A percentile compares a stretch with the other conserved stretches of the same genome.
Conservation (phyloP, 257 asterid genomes). For the Coffea eugenioides region DNA sequence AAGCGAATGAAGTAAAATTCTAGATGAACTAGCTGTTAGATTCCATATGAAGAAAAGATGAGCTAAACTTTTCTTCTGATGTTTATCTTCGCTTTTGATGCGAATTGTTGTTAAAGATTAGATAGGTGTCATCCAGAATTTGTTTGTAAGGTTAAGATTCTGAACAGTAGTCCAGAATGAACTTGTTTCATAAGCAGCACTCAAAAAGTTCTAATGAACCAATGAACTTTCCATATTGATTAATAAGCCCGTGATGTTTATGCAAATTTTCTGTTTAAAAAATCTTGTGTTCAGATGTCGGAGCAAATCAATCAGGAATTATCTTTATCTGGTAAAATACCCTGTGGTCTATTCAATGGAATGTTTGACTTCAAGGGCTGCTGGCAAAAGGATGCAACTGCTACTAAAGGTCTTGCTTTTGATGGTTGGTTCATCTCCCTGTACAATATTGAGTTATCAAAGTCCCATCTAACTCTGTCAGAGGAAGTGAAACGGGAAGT, state of each 20-base stretch:
- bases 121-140: background rate
- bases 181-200: background rate
- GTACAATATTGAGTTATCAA: constrained; percentile 79
- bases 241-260: background rate
- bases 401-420: constrained; percentile 72
- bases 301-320: constrained; percentile 79
- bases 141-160: background rate
- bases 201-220: background rate
- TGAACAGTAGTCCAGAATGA: background rate
- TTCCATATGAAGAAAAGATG: background rate
- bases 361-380: constrained; percentile 86
- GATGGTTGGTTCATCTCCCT: constrained; percentile 88
- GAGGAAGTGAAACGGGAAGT: constrained; percentile 70
- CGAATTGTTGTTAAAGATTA: too few species aligned
- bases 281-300: constrained; percentile 60
- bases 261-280: background rate
- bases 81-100: background rate
- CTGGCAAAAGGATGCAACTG: constrained; percentile 91
- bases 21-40: background rate
- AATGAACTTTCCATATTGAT: background rate
- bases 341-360: constrained; percentile 77
- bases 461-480: constrained; percentile 60
- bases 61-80: background rate
- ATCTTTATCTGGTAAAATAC: constrained; percentile 82
- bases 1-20: background rate